Percentiles rank a stretch among this genome's conserved stretches.
These are phyloP conservation scores for Globisporangium abappressorium DNA, from an alignment of 352 stramenopile species.

Conservation along the genomic window DNA sequence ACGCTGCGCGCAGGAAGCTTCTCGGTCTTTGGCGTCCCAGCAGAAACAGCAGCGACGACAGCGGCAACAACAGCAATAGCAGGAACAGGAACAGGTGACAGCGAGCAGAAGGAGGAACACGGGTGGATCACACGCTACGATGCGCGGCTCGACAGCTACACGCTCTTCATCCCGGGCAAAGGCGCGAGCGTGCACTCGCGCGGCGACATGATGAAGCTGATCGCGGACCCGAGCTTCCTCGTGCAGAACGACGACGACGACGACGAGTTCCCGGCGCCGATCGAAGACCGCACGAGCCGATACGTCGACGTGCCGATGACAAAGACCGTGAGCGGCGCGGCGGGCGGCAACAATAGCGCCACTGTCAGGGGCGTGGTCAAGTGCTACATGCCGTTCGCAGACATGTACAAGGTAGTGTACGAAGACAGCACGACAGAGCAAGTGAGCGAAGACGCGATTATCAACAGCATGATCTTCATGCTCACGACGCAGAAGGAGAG, in stretches of 20 bases:
- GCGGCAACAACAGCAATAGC: neutral
- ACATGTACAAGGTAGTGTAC: constrained; percentile 52
- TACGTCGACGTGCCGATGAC: constrained; percentile 48
- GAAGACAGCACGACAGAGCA: constrained; percentile 44
- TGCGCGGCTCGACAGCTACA: constrained; percentile 54
- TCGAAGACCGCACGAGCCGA: constrained; percentile 46
- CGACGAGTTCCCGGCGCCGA: constrained; percentile 43
- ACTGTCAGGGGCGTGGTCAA: constrained; percentile 33
- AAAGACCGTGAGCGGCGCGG: constrained; percentile 2
- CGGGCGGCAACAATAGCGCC: neutral
- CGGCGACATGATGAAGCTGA: constrained; percentile 62
- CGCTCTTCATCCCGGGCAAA: constrained; percentile 52
- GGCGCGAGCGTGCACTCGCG: constrained; percentile 34
- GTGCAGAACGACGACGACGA: constrained; percentile 44
- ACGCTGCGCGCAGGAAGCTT: neutral
- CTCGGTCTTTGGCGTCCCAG: neutral
- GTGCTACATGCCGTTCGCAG: constrained; percentile 61
- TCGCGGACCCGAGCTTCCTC: constrained; percentile 50
- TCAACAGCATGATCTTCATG: constrained; percentile 56
- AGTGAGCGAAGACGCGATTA: constrained; percentile 51
- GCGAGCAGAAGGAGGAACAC: constrained; percentile 30
- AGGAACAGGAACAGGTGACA: neutral
- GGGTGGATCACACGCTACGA: constrained; percentile 77
- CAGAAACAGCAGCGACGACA: constrained; percentile 1
- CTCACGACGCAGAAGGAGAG: constrained; percentile 21